Percentiles rank a stretch among this genome's conserved stretches.
These are phyloP conservation scores for Colletotrichum scovillei DNA, from an alignment of 2,329 filamentous ascomycete genomes.

Conservation along the genomic window DNA sequence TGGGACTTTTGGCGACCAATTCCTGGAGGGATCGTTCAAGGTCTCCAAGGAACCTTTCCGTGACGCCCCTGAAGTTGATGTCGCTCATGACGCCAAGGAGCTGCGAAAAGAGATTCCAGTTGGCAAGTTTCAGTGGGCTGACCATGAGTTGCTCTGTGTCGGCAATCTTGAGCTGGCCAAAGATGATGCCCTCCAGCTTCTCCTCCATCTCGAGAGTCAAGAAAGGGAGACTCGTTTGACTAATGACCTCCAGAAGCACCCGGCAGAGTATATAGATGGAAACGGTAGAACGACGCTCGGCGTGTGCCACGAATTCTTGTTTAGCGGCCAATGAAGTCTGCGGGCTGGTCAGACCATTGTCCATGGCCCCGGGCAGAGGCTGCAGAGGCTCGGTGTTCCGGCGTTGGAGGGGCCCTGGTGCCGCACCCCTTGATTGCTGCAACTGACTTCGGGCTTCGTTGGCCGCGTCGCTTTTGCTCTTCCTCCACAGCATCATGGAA, in stretches of 20 bases:
- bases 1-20: slow-evolving; percentile 75
- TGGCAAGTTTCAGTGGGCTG: slow-evolving; percentile 88
- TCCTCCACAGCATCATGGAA: slow-evolving; percentile 98
- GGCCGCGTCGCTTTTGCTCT: slow-evolving; percentile 92
- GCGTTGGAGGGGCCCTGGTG: slow-evolving; percentile 66
- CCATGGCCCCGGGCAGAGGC: slow-evolving; percentile 44
- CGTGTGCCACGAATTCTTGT: slow-evolving; percentile 80
- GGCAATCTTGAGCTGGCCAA: slow-evolving; percentile 90
- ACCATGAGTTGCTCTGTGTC: slow-evolving; percentile 83
- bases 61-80: slow-evolving; percentile 87
- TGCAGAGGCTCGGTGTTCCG: slow-evolving; percentile 81
- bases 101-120: slow-evolving; percentile 95
- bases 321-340: slow-evolving; percentile 57
- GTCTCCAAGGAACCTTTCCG: slow-evolving; percentile 83
- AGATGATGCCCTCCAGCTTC: slow-evolving; percentile 94
- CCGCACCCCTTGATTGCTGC: slow-evolving; percentile 60
- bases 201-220: slow-evolving; percentile 94
- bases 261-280: slow-evolving; percentile 97
- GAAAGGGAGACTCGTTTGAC: slow-evolving; percentile 83
- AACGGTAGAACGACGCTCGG: slow-evolving; percentile 90
- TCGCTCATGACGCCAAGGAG: slow-evolving; percentile 96
- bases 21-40: slow-evolving; percentile 83
- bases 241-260: slow-evolving; percentile 93
- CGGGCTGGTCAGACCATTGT: slow-evolving; percentile 43
- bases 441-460: slow-evolving; percentile 72